Base-by-base conservation (phyloP, 1,284 basidiomycete species). In the Cutaneotrichosporon mucoides region DNA sequence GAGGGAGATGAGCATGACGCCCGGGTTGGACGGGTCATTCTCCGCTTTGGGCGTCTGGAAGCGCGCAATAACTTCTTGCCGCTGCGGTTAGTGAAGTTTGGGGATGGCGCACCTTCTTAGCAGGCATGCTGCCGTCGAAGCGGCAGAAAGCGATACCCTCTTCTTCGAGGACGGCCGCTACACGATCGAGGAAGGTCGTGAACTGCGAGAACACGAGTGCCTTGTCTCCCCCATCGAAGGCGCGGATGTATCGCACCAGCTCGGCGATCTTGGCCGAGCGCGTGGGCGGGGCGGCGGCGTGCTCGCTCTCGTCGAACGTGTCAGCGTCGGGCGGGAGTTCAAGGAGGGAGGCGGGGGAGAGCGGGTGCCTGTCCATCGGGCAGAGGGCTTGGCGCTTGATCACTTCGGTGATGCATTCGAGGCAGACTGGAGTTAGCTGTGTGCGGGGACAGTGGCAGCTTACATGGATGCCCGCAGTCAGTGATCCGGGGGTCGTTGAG, bases 121-220 rank as follows among this genome's bases (percentile, higher is more conserved):
- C 87, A 10, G 86, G 87, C 85, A 93, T 86, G 66, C 85, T 82
- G 2, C 90, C 90, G 62, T 92, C 90, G 68, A 93, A 91, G 1
- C 88, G 84, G 44, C 88, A 85, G 68, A 84, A 91, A 0, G 84
- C 70, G 44, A 93, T 88, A 0, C 85, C 87, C 66, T 83, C 83
- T 59, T 83, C 81, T 36, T 86, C 84, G 36, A 92, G 76, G 5
- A 82, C 82, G 59, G 86, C 84, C 2, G 82, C 87, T 61, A 93
- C 88, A 85, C 91, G 61, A 61, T 90, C 87, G 60, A 92, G 75
- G 76, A 90, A 92, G 3, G 85, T 84, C 2, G 90, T 92, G 68
- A 92, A 92, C 68, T 91, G 89, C 3, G 87, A 89, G 68, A 92
- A 92, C 1, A 91, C 88, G 1, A 92, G 79, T 1, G 87, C 87